Evolutionary conservation across 1,284 basidiomycete species (phyloP).

Genomic region (Ganoderma boninense): DNA sequence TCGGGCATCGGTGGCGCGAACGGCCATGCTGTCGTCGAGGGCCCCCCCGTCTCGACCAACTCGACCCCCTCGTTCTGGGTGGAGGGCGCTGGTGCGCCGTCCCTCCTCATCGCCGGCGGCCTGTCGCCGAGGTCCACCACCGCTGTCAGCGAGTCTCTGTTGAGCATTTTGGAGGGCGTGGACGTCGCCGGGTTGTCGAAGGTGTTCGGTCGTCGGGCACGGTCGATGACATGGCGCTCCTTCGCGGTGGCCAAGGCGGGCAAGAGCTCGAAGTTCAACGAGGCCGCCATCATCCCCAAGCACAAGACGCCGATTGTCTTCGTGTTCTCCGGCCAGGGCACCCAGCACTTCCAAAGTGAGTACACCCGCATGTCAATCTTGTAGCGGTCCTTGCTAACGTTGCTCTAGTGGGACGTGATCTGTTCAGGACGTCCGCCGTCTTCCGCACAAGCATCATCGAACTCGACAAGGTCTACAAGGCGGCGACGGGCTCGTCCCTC

Average conservation of each 20-base stretch:
- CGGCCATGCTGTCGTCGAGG: slow-evolving; percentile 49
- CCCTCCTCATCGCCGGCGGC: slow-evolving; percentile 47
- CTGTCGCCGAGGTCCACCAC: slow-evolving; percentile 38
- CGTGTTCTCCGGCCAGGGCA: slow-evolving; percentile 52
- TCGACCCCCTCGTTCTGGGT: too few species aligned
- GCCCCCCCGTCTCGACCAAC: slow-evolving; percentile 32
- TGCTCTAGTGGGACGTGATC: slow-evolving; percentile 48
- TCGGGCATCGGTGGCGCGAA: slow-evolving; percentile 55
- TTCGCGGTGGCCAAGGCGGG: slow-evolving; percentile 24
- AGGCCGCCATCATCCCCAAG: slow-evolving; percentile 39
- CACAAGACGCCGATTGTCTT: slow-evolving; percentile 44
- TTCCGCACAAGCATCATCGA: slow-evolving; percentile 47
- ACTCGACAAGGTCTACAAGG: slow-evolving; percentile 44
- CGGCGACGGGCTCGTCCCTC: slow-evolving; percentile 44
- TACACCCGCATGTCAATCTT: neutral
- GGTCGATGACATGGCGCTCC: slow-evolving; percentile 47
- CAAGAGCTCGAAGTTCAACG: slow-evolving; percentile 25
- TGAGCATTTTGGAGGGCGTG: slow-evolving; percentile 1
- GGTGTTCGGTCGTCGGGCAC: slow-evolving; percentile 39
- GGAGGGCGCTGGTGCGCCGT: slow-evolving; percentile 18
- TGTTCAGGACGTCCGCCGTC: slow-evolving; percentile 43
- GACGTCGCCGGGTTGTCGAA: slow-evolving; percentile 26
- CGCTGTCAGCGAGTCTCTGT: slow-evolving; percentile 22
- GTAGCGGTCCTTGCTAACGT: neutral
- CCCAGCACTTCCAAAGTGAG: slow-evolving; percentile 48